phyloP scores from a whole-genome alignment of 495 filamentous ascomycete genomes.

The Hypoxylon lenormandii region DNA sequence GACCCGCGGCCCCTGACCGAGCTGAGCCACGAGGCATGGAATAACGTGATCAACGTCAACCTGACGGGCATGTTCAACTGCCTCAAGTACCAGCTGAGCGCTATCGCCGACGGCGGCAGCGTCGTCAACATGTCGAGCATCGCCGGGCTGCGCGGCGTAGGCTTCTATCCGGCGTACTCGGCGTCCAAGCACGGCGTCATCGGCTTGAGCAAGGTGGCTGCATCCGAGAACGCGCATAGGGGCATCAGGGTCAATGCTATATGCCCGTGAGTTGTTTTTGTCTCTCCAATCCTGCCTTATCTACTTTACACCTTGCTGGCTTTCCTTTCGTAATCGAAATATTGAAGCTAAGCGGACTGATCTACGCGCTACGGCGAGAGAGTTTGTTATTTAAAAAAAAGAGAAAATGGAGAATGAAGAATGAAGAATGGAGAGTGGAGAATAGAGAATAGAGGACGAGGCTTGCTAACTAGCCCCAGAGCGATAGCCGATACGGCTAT shows the following conservation, averaged over 20 bases:
- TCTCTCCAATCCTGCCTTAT: not conserved
- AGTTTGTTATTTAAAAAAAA: too few species aligned
- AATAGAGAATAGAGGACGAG: too few species aligned
- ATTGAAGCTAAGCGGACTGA: too few species aligned
- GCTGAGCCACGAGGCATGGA: slow-evolving; percentile 37
- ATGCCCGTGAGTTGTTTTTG: slow-evolving; percentile 58
- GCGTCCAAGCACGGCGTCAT: slow-evolving; percentile 67
- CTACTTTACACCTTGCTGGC: not conserved
- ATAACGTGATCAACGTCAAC: slow-evolving; percentile 34
- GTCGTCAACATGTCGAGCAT: slow-evolving; percentile 68
- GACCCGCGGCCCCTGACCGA: slow-evolving; percentile 19
- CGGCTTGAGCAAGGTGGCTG: slow-evolving; percentile 65
- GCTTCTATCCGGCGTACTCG: slow-evolving; percentile 60
- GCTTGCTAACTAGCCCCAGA: slow-evolving; percentile 1
- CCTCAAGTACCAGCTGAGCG: slow-evolving; percentile 57
- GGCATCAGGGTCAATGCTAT: slow-evolving; percentile 67
- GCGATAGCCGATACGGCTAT: slow-evolving; percentile 56
- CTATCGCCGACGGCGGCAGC: slow-evolving; percentile 53
- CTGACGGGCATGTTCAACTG: slow-evolving; percentile 41
- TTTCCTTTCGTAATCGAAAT: too few species aligned
- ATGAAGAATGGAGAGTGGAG: too few species aligned
- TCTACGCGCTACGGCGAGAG: too few species aligned
- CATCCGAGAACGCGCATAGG: slow-evolving; percentile 62
- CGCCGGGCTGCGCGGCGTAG: slow-evolving; percentile 59
- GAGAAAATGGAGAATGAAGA: too few species aligned